phyloP scores from a whole-genome alignment of 176 grass and related monocot species.

The Melocanna baccifera region DNA sequence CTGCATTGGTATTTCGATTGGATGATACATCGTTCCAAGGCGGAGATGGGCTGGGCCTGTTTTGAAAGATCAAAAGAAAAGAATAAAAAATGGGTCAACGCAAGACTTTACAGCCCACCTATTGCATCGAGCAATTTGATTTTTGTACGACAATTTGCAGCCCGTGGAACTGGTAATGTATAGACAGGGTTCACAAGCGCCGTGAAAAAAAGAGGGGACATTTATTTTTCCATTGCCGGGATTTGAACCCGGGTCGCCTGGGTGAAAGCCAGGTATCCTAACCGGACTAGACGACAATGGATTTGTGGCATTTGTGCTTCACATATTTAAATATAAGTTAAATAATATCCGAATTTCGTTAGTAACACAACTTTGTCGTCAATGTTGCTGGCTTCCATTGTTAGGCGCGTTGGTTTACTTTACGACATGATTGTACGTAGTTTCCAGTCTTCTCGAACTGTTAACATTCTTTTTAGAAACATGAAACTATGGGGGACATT shows the following conservation, averaged over 20 bases:
- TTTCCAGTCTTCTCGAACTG: too few species aligned
- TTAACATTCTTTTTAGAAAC: too few species aligned
- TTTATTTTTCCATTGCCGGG: constrained; percentile 78
- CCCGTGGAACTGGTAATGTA: neutral
- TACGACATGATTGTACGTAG: too few species aligned
- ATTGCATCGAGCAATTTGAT: neutral
- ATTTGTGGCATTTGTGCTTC: fast-evolving
- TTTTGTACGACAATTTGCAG: neutral
- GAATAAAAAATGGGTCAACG: neutral
- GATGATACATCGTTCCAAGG: neutral
- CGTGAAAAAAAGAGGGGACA: neutral
- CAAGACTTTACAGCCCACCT: neutral
- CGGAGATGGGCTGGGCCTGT: neutral
- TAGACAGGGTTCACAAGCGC: neutral
- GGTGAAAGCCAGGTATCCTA: constrained; percentile 99
- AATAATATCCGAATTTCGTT: neutral
- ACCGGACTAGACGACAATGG: constrained; percentile 93
- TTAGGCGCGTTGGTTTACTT: too few species aligned
- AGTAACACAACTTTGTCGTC: too few species aligned
- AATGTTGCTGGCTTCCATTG: too few species aligned
- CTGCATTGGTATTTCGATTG: too few species aligned
- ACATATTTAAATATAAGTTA: fast-evolving
- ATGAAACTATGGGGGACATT: too few species aligned
- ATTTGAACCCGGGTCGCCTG: constrained; percentile 99
- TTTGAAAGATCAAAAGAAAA: neutral